phyloP scores from a whole-genome alignment of 1,284 basidiomycete species.

The Cryptococcus sp. region DNA sequence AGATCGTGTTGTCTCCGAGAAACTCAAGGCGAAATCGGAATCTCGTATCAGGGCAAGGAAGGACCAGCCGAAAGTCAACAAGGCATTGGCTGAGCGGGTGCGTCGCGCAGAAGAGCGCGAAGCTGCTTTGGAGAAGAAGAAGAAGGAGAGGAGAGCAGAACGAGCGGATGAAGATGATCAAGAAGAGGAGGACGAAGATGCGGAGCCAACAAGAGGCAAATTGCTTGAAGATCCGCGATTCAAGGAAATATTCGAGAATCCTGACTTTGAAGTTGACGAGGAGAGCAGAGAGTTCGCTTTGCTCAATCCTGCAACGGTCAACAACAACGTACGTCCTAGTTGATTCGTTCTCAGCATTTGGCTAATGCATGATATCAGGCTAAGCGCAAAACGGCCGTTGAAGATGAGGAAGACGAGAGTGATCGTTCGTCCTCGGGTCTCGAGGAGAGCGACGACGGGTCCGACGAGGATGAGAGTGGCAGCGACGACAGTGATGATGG shows the following conservation, averaged over 20 bases:
- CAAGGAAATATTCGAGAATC: constrained; percentile 85
- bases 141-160: constrained; percentile 57
- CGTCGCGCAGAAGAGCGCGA: constrained; percentile 71
- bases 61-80: constrained; percentile 77
- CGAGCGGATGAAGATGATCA: constrained; percentile 28
- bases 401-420: constrained; percentile 86
- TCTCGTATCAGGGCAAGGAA: constrained; percentile 83
- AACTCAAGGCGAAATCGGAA: constrained; percentile 91
- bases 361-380: constrained; percentile 30
- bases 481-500: constrained; percentile 58
- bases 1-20: constrained; percentile 80
- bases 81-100: constrained; percentile 83
- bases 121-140: constrained; percentile 64
- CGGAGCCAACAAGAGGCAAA: constrained; percentile 53
- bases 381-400: constrained; percentile 72
- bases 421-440: constrained; percentile 72
- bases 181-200: constrained; percentile 36
- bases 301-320: constrained; percentile 80
- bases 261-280: constrained; percentile 93
- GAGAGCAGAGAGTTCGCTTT: constrained; percentile 81
- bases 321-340: constrained; percentile 38
- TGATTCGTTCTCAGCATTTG: background rate
- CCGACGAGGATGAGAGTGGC: constrained; percentile 57
- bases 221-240: constrained; percentile 88
- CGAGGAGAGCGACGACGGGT: constrained; percentile 53